Evolutionary conservation across 2,329 filamentous ascomycete genomes (phyloP), one percentile per base, ranked within the genome.

Genomic region (Cordyceps militaris): DNA sequence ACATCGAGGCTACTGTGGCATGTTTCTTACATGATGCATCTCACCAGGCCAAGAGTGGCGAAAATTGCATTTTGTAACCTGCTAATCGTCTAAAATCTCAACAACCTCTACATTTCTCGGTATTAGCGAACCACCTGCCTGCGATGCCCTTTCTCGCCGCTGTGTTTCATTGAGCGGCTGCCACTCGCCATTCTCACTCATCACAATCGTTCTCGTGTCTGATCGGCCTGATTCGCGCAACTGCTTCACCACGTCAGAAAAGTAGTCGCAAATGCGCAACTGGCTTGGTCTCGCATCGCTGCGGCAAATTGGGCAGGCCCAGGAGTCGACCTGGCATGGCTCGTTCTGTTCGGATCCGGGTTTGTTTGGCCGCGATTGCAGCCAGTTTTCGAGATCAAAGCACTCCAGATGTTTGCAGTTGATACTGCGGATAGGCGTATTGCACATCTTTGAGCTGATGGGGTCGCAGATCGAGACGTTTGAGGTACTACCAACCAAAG

Each of bases 241-340:
- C 48, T 79, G 69, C 1, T 70, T 65, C 14, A 84, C 79, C 0
- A 97, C 83, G 0, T 80, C 72, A 13, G 78, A 67, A 46, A 97
- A 75, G 67, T 91, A 97, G 1, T 81, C 81, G 66, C 97, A 92
- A 6, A 93, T 75, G 2, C 84, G 70, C 1, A 97, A 79, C 60
- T 76, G 81, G 24, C 78, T 75, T 0, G 93, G 94, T 14, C 92
- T 81, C 11, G 88, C 91, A 69, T 97, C 92, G 32, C 74, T 75
- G 26, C 78, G 77, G 70, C 93, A 97, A 30, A 96, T 83, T 0
- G 94, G 94, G 65, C 94, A 99, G 61, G 82, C 87, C 91, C 92
- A 97, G 54, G 83, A 82, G 65, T 94, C 89, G 0, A 82, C 76
- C 56, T 80, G 72, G 1, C 77, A 78, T 9, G 81, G 83, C 63